Percentiles rank a stretch among this genome's conserved stretches.
Evolutionary conservation across 768 basidiomycete species (phyloP).

Genomic region (Dacryopinax primogenitus): DNA sequence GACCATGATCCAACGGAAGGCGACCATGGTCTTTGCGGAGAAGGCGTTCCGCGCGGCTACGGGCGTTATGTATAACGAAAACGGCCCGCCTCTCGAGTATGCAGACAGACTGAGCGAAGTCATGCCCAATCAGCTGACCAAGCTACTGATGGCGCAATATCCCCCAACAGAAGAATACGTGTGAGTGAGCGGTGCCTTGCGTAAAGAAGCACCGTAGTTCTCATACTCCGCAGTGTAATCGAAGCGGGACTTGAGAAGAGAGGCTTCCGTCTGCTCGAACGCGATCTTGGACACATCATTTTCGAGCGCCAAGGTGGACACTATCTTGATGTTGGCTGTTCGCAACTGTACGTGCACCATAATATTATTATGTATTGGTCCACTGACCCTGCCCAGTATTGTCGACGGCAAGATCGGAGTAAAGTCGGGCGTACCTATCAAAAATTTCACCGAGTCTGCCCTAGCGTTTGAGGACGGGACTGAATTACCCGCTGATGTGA

Average conservation of each 20-base stretch:
- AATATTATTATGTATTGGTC: background rate
- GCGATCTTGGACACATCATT: background rate
- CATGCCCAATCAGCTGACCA: background rate
- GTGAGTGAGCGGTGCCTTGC: background rate
- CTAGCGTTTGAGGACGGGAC: slow-evolving; percentile 10
- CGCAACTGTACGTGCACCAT: background rate
- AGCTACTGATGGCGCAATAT: background rate
- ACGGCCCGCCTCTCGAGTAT: background rate
- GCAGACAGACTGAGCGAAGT: background rate
- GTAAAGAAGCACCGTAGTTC: too few species aligned
- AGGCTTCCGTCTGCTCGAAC: background rate
- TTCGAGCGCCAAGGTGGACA: background rate
- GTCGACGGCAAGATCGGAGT: slow-evolving; percentile 10
- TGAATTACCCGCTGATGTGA: slow-evolving; percentile 8
- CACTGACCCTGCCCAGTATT: background rate
- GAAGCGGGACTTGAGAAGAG: background rate
- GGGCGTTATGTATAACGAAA: background rate
- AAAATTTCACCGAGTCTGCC: background rate
- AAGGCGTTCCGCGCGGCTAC: background rate
- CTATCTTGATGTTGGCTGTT: background rate
- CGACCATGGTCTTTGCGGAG: background rate
- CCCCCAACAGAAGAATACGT: background rate
- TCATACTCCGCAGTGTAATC: background rate
- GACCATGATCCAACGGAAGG: background rate
- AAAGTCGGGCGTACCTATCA: slow-evolving; percentile 1